Evolutionary conservation across 1,139 yeast genomes (phyloP).

Genomic region (Geotrichum bryndzae): DNA sequence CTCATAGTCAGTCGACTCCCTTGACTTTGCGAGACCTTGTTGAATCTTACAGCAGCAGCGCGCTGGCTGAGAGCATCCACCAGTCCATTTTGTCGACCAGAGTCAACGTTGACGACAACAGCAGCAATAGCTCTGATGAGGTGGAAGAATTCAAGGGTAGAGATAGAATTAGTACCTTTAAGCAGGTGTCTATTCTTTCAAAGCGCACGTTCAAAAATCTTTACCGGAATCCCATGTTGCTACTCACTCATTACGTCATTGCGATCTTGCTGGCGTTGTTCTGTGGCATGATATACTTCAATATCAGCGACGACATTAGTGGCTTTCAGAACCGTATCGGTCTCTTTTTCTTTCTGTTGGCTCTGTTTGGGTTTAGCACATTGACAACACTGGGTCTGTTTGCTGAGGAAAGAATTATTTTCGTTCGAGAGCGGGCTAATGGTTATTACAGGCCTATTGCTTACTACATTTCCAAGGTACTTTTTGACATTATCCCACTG

Average conservation of each 20-base stretch:
- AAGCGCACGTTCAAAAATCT: slow-evolving; percentile 87
- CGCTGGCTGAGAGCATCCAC: slow-evolving; percentile 44
- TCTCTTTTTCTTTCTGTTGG: slow-evolving; percentile 78
- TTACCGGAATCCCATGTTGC: slow-evolving; percentile 82
- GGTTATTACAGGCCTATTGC: slow-evolving; percentile 85
- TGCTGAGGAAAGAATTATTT: slow-evolving; percentile 79
- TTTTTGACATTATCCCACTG: slow-evolving; percentile 85
- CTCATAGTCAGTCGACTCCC: not conserved
- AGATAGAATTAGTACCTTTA: slow-evolving; percentile 50
- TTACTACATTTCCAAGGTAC: slow-evolving; percentile 74
- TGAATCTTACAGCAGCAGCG: slow-evolving; percentile 45
- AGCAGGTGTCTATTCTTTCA: slow-evolving; percentile 64
- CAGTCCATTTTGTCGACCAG: slow-evolving; percentile 40
- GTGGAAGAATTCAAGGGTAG: slow-evolving; percentile 14
- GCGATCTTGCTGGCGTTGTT: slow-evolving; percentile 72
- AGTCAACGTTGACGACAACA: slow-evolving; percentile 28
- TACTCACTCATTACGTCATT: slow-evolving; percentile 74
- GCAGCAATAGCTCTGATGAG: slow-evolving; percentile 8
- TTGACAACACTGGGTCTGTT: slow-evolving; percentile 87
- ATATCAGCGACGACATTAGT: slow-evolving; percentile 79
- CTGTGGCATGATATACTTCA: slow-evolving; percentile 79
- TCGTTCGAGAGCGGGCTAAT: slow-evolving; percentile 87
- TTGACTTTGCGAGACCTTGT: slow-evolving; percentile 29
- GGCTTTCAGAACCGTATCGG: slow-evolving; percentile 96
- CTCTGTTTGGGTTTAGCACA: slow-evolving; percentile 90